Percentiles rank a stretch among this genome's conserved stretches.
phyloP scores from a whole-genome alignment of 805 yeast species.

The Lachancea quebecensis region DNA sequence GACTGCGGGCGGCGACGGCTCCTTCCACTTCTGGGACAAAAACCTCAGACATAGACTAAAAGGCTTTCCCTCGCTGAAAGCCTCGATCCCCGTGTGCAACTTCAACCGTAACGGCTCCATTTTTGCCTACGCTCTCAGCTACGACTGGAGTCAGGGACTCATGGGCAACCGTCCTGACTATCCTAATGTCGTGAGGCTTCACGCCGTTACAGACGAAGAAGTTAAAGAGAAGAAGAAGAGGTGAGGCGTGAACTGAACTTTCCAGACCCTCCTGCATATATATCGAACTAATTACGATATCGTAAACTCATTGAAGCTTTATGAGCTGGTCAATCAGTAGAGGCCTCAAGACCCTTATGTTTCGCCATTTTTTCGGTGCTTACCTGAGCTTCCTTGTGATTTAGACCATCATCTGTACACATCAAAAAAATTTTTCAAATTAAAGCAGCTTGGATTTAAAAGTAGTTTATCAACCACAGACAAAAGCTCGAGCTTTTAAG shows the following conservation, averaged over 20 bases:
- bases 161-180: conserved; percentile 67
- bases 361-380: no score
- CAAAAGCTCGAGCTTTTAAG: not conserved
- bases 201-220: conserved; percentile 80
- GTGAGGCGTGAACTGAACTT: conserved; percentile 4
- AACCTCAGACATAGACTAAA: conserved; percentile 83
- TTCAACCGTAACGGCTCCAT: conserved; percentile 81
- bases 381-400: no score
- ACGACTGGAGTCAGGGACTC: conserved; percentile 95
- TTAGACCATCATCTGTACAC: no score
- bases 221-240: conserved; percentile 48
- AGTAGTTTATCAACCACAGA: not conserved
- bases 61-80: conserved; percentile 61
- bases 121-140: conserved; percentile 85
- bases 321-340: not conserved
- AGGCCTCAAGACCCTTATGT: no score
- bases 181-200: conserved; percentile 72
- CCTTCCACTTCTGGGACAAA: conserved; percentile 93
- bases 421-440: not conserved
- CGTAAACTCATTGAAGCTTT: not conserved
- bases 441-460: not conserved
- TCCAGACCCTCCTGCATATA: not conserved
- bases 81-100: conserved; percentile 66
- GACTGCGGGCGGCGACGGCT: conserved; percentile 93
- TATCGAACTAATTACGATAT: not conserved